A percentile compares a stretch with the other conserved stretches of the same genome.
Evolutionary conservation across 345 rosid genomes (phyloP).

Genomic region (Salix udensis): DNA sequence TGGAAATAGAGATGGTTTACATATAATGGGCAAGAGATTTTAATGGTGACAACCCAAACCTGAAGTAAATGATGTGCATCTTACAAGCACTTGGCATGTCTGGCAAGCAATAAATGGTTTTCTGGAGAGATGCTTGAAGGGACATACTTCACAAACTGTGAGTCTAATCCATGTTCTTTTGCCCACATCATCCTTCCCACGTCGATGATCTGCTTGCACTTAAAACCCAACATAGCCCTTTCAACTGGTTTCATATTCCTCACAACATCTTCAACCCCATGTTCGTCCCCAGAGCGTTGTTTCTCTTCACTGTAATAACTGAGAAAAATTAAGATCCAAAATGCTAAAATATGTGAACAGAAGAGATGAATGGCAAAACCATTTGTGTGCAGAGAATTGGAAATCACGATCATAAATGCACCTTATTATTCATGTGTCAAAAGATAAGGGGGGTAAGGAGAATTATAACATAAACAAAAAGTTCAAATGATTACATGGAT

Average conservation of each 20-base stretch:
- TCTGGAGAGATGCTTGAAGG: conserved; percentile 73
- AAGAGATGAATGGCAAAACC: background rate
- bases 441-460: background rate
- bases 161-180: conserved; percentile 45
- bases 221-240: conserved; percentile 75
- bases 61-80: background rate
- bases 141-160: conserved; percentile 68
- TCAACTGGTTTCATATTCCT: conserved; percentile 61
- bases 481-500: conserved; percentile 29
- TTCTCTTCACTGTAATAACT: conserved; percentile 40
- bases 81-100: background rate
- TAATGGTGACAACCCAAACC: background rate
- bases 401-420: background rate
- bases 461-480: background rate
- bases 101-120: conserved; percentile 68
- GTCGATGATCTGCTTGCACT: conserved; percentile 86
- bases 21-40: background rate
- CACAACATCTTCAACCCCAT: conserved; percentile 49
- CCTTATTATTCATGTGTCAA: background rate
- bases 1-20: background rate
- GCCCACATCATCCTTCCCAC: conserved; percentile 76
- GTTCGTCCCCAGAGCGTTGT: conserved; percentile 26
- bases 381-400: background rate
- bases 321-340: no score
- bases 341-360: background rate